phyloP scores from a whole-genome alignment of 805 yeast species.

The Zygotorulaspora florentina region DNA sequence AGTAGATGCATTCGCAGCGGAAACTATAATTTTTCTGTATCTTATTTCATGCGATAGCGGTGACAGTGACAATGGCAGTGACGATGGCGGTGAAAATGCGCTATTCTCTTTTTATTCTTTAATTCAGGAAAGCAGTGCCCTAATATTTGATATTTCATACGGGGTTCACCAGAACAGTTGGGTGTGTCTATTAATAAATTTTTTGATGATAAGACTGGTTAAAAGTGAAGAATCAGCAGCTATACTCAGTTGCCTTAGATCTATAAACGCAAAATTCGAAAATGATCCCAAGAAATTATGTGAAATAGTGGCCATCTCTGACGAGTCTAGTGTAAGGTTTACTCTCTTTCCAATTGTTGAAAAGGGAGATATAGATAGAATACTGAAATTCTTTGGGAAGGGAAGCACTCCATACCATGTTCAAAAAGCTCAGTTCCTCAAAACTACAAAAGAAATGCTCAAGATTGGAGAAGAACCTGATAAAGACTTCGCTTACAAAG shows the following conservation, averaged over 20 bases:
- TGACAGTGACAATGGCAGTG: too few species aligned
- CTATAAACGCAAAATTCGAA: background rate
- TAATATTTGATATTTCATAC: background rate
- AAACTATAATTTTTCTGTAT: constrained; percentile 1
- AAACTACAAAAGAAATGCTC: background rate
- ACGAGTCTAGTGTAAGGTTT: background rate
- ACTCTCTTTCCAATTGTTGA: background rate
- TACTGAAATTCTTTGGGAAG: background rate
- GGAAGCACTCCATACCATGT: background rate
- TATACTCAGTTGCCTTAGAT: background rate
- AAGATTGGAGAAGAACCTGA: background rate
- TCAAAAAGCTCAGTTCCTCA: constrained; percentile 1
- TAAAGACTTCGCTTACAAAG: background rate
- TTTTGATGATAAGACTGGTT: background rate
- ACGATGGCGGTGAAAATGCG: background rate
- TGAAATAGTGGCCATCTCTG: background rate
- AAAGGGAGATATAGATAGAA: background rate
- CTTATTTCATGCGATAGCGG: background rate
- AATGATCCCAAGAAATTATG: background rate
- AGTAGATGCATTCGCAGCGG: constrained; percentile 2
- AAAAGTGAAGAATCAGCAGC: background rate
- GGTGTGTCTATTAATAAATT: background rate
- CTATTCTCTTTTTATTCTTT: background rate
- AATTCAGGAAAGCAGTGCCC: background rate
- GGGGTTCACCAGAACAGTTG: background rate